phyloP scores from a whole-genome alignment of 129 eudicot genomes.

The Artemisia argyi region DNA sequence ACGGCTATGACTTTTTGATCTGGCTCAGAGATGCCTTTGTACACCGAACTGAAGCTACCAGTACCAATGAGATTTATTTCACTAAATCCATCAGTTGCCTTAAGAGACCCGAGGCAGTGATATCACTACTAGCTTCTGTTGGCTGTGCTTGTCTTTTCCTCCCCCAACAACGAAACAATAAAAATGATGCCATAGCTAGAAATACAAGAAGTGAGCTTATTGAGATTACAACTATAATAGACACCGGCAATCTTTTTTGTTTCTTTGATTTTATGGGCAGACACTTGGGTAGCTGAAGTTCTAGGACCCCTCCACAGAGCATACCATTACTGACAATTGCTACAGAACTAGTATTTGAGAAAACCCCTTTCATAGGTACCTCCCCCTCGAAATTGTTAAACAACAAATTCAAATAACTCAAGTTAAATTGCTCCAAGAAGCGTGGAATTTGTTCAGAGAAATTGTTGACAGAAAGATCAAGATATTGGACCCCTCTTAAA shows the following conservation, averaged over 20 bases:
- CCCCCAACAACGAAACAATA: conserved; percentile 21
- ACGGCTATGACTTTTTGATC: conserved; percentile 24
- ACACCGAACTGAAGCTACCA: conserved; percentile 34
- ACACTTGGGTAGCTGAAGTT: conserved; percentile 31
- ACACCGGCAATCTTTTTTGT: conserved; percentile 20
- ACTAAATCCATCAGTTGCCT: conserved; percentile 37
- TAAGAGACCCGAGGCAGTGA: conserved; percentile 34
- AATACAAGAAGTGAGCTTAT: conserved; percentile 13
- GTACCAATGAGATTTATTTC: conserved; percentile 31
- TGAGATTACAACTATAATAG: conserved; percentile 21
- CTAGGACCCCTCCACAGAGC: conserved; percentile 39
- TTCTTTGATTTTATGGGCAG: conserved; percentile 6
- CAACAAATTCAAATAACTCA: conserved; percentile 29
- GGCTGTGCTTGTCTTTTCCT: conserved; percentile 21
- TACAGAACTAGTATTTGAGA: conserved; percentile 21
- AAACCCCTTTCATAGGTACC: conserved; percentile 35
- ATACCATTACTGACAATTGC: conserved; percentile 22
- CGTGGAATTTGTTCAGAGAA: conserved; percentile 37
- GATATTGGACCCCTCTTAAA: conserved; percentile 20
- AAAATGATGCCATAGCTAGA: conserved; percentile 11
- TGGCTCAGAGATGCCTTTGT: conserved; percentile 32
- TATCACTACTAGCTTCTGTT: background rate
- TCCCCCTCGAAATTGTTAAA: conserved; percentile 37
- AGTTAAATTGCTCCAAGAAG: conserved; percentile 28
- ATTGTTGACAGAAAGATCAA: conserved; percentile 38